phyloP scores from a whole-genome alignment of 805 yeast species.

The Nakazawaea holstii region DNA sequence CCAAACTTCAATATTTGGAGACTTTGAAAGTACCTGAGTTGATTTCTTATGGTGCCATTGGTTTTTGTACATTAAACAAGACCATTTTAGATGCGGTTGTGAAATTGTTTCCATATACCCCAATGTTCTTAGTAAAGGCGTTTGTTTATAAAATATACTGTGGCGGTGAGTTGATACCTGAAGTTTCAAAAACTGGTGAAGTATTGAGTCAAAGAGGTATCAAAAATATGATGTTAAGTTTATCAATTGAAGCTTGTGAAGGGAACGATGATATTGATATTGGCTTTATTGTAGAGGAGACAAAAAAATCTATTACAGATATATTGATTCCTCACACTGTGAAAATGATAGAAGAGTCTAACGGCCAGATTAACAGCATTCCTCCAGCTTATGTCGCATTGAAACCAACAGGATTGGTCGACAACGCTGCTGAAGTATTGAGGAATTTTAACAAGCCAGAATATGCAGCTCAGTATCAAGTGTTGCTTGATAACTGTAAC shows the following conservation, averaged over 20 bases:
- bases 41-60: slow-evolving; percentile 62
- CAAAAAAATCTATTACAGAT: slow-evolving; percentile 59
- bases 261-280: slow-evolving; percentile 62
- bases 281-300: slow-evolving; percentile 53
- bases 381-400: slow-evolving; percentile 92
- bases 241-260: slow-evolving; percentile 89
- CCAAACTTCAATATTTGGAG: slow-evolving; percentile 35
- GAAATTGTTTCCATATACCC: slow-evolving; percentile 67
- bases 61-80: slow-evolving; percentile 62
- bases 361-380: slow-evolving; percentile 49
- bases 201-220: slow-evolving; percentile 68
- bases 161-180: slow-evolving; percentile 77
- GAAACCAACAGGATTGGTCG: slow-evolving; percentile 87
- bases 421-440: slow-evolving; percentile 70
- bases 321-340: slow-evolving; percentile 71
- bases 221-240: slow-evolving; percentile 91
- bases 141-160: slow-evolving; percentile 81
- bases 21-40: slow-evolving; percentile 50
- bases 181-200: slow-evolving; percentile 68
- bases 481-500: slow-evolving; percentile 61
- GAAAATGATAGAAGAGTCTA: slow-evolving; percentile 41
- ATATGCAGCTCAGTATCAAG: slow-evolving; percentile 44
- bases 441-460: slow-evolving; percentile 52
- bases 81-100: slow-evolving; percentile 57
- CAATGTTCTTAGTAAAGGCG: slow-evolving; percentile 61